phyloP scores from a whole-genome alignment of 108 stramenopile genomes.

The Mayamaea pseudoterrestris region DNA sequence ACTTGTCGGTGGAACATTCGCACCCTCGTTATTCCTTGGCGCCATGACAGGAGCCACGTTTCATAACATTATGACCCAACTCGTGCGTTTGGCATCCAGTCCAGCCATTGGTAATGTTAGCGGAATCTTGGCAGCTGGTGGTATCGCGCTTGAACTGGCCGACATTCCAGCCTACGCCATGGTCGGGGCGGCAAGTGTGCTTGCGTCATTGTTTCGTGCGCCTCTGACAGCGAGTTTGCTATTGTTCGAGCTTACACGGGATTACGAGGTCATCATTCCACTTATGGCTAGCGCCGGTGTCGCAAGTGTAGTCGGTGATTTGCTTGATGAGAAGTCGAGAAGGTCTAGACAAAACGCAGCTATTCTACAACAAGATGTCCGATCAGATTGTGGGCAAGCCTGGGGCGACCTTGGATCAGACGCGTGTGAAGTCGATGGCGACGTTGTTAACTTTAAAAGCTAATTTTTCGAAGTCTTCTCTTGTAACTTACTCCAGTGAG shows the following conservation, averaged over 20 bases:
- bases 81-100: neutral
- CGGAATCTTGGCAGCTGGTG: neutral
- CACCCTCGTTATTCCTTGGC: slow-evolving; percentile 85
- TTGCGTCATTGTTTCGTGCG: slow-evolving; percentile 82
- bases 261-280: slow-evolving; percentile 84
- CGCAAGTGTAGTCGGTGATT: slow-evolving; percentile 29
- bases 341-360: slow-evolving; percentile 6
- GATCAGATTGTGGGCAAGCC: no score
- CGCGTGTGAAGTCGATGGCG: no score
- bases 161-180: slow-evolving; percentile 83
- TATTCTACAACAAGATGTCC: neutral
- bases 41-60: slow-evolving; percentile 83
- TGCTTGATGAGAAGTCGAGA: slow-evolving; percentile 25
- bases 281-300: slow-evolving; percentile 71
- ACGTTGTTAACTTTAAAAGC: no score
- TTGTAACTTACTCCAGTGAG: no score
- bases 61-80: slow-evolving; percentile 7
- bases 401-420: no score
- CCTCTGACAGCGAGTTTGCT: slow-evolving; percentile 78
- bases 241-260: slow-evolving; percentile 83
- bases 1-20: slow-evolving; percentile 87
- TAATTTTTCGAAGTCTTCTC: no score
- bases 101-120: no score
- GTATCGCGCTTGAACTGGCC: neutral
- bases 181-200: slow-evolving; percentile 80